A percentile compares a stretch with the other conserved stretches of the same genome.
phyloP scores from a whole-genome alignment of 2,329 filamentous ascomycete genomes.

The Pestalotiopsis sp. region DNA sequence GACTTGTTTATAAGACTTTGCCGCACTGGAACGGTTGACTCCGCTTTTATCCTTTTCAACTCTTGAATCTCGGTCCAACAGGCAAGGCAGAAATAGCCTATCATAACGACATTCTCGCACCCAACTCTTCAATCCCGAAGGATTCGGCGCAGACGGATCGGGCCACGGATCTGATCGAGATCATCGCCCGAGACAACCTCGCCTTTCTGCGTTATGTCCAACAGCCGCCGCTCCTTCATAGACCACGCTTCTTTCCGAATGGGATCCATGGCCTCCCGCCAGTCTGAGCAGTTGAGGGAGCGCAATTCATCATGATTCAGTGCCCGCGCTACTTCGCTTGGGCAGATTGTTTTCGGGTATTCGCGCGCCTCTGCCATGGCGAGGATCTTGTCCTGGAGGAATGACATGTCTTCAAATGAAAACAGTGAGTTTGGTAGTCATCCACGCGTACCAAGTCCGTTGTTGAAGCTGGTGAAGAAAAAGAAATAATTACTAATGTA shows the following conservation, averaged over 20 bases:
- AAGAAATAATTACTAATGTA: too few species aligned
- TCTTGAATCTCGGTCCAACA: too few species aligned
- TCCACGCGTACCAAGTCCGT: not conserved
- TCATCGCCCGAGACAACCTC: not conserved
- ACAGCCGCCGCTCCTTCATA: not conserved
- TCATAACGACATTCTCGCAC: too few species aligned
- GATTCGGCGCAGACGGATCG: slow-evolving; percentile 1
- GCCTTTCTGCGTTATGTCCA: slow-evolving; percentile 11
- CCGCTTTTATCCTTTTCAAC: not conserved
- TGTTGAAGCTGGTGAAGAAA: not conserved
- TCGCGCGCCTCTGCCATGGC: not conserved
- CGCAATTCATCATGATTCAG: not conserved
- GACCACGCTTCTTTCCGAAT: slow-evolving; percentile 3
- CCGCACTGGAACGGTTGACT: too few species aligned
- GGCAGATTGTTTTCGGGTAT: slow-evolving; percentile 3
- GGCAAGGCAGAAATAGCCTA: too few species aligned
- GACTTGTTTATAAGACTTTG: too few species aligned
- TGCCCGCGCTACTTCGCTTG: slow-evolving; percentile 7
- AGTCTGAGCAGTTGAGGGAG: not conserved
- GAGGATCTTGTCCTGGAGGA: not conserved
- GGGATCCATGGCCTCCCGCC: slow-evolving; percentile 3
- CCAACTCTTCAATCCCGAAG: not conserved
- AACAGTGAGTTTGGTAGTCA: not conserved
- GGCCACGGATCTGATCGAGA: not conserved
- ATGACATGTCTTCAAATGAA: not conserved